Base-by-base conservation (phyloP, 1,284 basidiomycete genomes). In the Stygiomarasmius scandens region DNA sequence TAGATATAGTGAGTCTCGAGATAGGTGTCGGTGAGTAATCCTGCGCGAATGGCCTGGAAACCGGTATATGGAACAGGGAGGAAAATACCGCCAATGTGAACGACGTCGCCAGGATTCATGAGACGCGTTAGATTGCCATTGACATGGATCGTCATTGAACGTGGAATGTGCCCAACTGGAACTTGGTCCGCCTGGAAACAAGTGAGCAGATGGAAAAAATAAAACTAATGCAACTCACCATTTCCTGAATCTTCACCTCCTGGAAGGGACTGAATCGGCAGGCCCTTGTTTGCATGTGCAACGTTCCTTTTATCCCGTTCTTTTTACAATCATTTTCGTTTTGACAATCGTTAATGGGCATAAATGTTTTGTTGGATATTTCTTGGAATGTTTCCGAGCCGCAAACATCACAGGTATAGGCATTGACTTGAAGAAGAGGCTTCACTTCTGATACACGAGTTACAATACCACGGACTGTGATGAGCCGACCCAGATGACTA, bases 381-480 rank as follows among this genome's bases (percentile, higher is more conserved):
- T 99, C 95, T 73, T 99, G 95, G 80, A 99, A 99, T 36, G 96
- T 96, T 73, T 99, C 97, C 51, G 93, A 93, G 49, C 97, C 97
- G 71, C 97, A 99, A 52, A 93, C 89, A 71, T 99, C 97, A 77
- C 97, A 99, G 0, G 97, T 97, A 74, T 98, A 99, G 27, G 96
- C 97, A 74, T 98, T 98, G 69, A 99, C 96, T 64, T 94, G 89
- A 12, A 99, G 84, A 32, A 98, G 87, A 9, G 97, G 97, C 70
- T 99, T 99, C 70, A 99, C 97, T 80, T 99, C 97, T 8, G 95
- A 97, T 2, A 99, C 95, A 56, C 97, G 93, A 19, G 96, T 99
- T 52, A 99, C 95, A 66, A 99, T 98, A 50, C 96, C 97, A 46
- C 96, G 92, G 60, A 97, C 92, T 20, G 95, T 98, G 71, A 99